Evolutionary conservation across 129 eudicot species (phyloP), one percentile per base, ranked within the genome.

Genomic region (Arctium minus): DNA sequence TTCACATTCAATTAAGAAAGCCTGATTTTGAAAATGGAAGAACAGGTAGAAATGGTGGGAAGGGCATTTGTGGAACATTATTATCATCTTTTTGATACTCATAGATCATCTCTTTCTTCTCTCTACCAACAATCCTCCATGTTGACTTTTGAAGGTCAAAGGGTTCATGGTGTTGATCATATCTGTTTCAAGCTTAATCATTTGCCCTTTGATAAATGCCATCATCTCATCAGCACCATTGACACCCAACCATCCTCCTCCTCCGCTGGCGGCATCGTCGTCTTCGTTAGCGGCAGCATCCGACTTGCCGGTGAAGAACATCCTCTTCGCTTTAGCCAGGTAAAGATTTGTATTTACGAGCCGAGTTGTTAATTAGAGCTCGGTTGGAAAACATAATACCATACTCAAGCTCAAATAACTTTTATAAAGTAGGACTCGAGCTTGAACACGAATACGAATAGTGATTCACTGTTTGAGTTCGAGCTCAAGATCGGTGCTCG

Each of bases 21-120:
- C 70, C 50, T 80, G 65, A 35, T 33, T 22, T n/a, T 60, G 32
- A 37, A 56, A 74, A 90, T 94, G 97, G 98, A 92, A 81, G 93
- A 93, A 71, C 90, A 89, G 72, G 79, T 88, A 6, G 96, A 93
- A 78, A 65, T 79, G 65, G 94, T 94, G 69, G 98, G 95, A 71
- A 89, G 89, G 86, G 95, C 98, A 84, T 94, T 94, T 88, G 98
- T 94, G 83, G 92, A 90, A 74, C 98, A 94, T 73, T 94, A 92
- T 79, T 94, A 94, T 88, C 76, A 90, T 64, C 84, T 90, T 17
- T 94, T 94, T 71, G 98, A 94, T 72, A 88, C 56, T 37, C 88
- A 92, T 75, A 88, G 98, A 62, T 29, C 86, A 22, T 84, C 95
- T 29, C 91, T 94, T n/a, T 50, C 87, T 64, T 79, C 92, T 48